Base-by-base conservation (phyloP, 192 early-diverging fungal genomes). In the Coemansia aciculifera region DNA sequence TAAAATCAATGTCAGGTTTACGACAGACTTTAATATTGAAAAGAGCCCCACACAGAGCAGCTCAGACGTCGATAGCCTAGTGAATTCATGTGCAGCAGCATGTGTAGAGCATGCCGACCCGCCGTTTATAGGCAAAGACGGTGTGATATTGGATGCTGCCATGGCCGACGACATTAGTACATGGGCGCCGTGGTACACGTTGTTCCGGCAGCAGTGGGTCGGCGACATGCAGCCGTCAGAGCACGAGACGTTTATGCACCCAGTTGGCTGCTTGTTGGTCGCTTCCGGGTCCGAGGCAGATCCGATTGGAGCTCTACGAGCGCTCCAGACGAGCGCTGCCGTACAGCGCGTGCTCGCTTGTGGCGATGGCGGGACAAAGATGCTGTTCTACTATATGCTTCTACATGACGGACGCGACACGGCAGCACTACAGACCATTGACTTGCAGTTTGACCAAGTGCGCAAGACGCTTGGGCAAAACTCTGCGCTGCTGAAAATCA, bases 161-260 rank as follows among this genome's bases (percentile, higher is more conserved):
- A 48, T 46, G 0, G n/a, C 40, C 24, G 78, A 69, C 3, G 79
- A 82, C 5, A 59, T 67, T 17, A 62, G 62, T 32, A 34, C 57
- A 29, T 82, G 79, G 79, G 68, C 90, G 15, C 96, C 96, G 17
- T 96, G 95, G 95, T 98, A 95, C 79, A 68, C 86, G 12, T 67
- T 84, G 66, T 96, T 94, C 76, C 83, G 93, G 21, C 84, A 80
- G 62, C 71, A 74, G 27, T 79, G 82, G 82, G 59, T 74, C 6
- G 48, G 66, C 32, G 71, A 89, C 39, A 84, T 85, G 68, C 91
- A 89, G 13, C 79, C 88, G 10, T 89, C 92, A 0, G 95, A 98
- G 67, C 94, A 98, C 66, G 94, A 97, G 73, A 89, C 93, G 5
- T 97, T 99, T 71, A 90, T 94, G 48, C 95, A 98, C 77, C 97